A percentile compares a stretch with the other conserved stretches of the same genome.
These are phyloP conservation scores for Exutisphaerella laricina DNA, from an alignment of 2,329 filamentous ascomycete species.

Conservation along the genomic window DNA sequence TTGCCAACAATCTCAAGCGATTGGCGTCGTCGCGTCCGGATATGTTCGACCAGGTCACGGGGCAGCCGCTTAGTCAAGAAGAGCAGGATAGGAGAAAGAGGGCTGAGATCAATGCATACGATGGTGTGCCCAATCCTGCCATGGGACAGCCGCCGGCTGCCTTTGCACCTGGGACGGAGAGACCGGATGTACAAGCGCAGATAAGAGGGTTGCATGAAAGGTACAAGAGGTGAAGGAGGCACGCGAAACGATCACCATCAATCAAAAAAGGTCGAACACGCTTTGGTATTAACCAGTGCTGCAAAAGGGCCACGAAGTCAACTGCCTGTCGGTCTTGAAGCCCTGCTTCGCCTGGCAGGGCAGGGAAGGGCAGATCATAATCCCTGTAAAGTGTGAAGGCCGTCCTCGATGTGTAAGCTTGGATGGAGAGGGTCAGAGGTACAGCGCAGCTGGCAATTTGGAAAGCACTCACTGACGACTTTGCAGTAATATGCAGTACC, in stretches of 20 bases:
- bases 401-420: too few relatives aligned
- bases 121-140: constrained; percentile 44
- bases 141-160: constrained; percentile 40
- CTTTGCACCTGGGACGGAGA: constrained; percentile 39
- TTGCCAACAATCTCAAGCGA: constrained; percentile 92
- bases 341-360: neutral
- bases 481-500: neutral
- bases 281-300: too few relatives aligned
- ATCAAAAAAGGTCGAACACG: too few relatives aligned
- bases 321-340: too few relatives aligned
- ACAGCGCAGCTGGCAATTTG: too few relatives aligned
- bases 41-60: constrained; percentile 71
- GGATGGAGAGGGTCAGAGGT: too few relatives aligned
- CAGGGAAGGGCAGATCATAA: too few relatives aligned
- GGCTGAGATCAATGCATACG: constrained; percentile 60
- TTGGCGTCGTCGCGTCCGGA: constrained; percentile 82
- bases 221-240: constrained; percentile 21
- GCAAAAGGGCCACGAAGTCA: too few relatives aligned
- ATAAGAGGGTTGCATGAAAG: constrained; percentile 31
- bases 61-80: constrained; percentile 58
- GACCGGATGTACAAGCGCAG: constrained; percentile 48
- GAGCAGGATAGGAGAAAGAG: constrained; percentile 59
- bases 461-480: constrained; percentile 1
- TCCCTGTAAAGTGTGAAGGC: too few relatives aligned
- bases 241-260: neutral